Evolutionary conservation across 495 filamentous ascomycete genomes (phyloP), one percentile per base, ranked within the genome.

Genomic region (Podospora comata): DNA sequence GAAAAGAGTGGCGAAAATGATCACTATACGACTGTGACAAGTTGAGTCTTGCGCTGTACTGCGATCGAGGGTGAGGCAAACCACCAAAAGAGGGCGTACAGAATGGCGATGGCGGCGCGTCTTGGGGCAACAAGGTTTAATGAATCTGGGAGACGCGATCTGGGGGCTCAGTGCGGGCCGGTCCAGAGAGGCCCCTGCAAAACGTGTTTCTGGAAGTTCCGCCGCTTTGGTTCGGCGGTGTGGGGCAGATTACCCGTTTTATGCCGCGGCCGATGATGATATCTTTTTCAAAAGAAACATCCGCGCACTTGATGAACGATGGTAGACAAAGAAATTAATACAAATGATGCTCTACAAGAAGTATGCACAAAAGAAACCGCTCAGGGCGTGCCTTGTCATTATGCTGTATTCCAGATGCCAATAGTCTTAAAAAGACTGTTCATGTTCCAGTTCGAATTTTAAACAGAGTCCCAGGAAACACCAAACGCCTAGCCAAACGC

Each of bases 161-260:
- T 39, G 34, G 1, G 7, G 3, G 64, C 30, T 34, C 64, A 55
- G 60, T 55, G 20, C 55, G 34, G 34, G 34, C 4, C 34, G 23
- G 30, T 32, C 30, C 30, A 32, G 23, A 23, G 23, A 23, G 39
- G 39, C 13, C 39, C 39, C 39, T 48, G 39, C 39, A 48, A 48
- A 48, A 48, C 39, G 39, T 48, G 39, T 5, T 23, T 18, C 54
- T 23, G 54, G 54, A 5, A 2, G 54, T 62, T 65, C 70, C 70
- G 64, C 69, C 59, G 64, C 63, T 20, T 26, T 64, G 69, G 69
- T 67, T 68, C 70, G 66, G 13, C 11, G 3, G 26, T 39, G 64
- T 32, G 28, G 64, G 64, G 55, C 15, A 32, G 53, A 30, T 23
- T 20, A 19, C 16, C 11, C 54, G 11, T 58, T 58, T 58, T 26